Conservation (phyloP, 2,329 filamentous ascomycete genomes). For the Teratosphaeria pseudoeucalypti region DNA sequence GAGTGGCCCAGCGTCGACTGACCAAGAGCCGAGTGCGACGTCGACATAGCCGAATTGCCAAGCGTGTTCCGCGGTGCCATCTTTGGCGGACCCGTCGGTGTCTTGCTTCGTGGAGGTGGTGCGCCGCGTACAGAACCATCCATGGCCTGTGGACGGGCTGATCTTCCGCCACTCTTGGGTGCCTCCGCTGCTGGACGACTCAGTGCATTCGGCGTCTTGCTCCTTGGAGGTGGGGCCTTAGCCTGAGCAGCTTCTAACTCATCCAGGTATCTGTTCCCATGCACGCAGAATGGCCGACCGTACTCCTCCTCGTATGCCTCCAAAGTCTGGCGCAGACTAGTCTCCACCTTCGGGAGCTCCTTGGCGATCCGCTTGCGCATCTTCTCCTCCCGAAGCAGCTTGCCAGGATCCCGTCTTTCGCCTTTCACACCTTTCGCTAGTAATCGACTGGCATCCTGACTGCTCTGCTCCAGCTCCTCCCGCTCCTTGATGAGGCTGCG, state of each 20-base stretch:
- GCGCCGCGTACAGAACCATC: constrained; percentile 32
- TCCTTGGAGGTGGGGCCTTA: constrained; percentile 42
- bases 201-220: constrained; percentile 54
- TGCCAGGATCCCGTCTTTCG: constrained; percentile 87
- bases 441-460: constrained; percentile 86
- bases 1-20: constrained; percentile 14
- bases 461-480: constrained; percentile 77
- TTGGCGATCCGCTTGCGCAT: constrained; percentile 96
- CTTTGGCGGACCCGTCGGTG: constrained; percentile 23
- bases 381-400: constrained; percentile 90
- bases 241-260: constrained; percentile 57
- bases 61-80: constrained; percentile 21
- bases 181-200: constrained; percentile 15
- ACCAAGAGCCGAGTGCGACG: constrained; percentile 4
- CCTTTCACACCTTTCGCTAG: constrained; percentile 88
- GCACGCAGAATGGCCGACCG: constrained; percentile 83
- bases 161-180: constrained; percentile 20
- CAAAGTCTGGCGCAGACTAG: constrained; percentile 70
- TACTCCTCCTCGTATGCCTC: constrained; percentile 90
- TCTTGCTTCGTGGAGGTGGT: constrained; percentile 34
- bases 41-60: constrained; percentile 12
- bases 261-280: constrained; percentile 84
- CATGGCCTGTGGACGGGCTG: constrained; percentile 19
- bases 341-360: constrained; percentile 83
- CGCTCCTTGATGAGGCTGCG: constrained; percentile 73